Conservation (phyloP, 148 eudicot species). For the Heliamphora exappendiculata region DNA sequence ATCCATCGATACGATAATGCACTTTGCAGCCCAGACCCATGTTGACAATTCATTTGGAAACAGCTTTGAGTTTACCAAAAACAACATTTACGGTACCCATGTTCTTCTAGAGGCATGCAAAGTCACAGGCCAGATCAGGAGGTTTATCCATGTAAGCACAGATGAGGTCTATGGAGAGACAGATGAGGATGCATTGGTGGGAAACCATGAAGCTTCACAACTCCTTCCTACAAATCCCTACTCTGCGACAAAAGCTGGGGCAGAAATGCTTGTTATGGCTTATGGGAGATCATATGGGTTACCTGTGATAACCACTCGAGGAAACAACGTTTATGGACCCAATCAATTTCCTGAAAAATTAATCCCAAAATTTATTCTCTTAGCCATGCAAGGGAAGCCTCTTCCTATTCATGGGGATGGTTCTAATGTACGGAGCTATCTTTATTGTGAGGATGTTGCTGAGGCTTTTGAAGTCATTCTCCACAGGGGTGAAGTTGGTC, state of each 20-base stretch:
- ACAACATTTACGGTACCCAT: slow-evolving; percentile 59
- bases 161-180: slow-evolving; percentile 70
- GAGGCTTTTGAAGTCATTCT: slow-evolving; percentile 70
- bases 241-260: slow-evolving; percentile 63
- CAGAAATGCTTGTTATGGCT: slow-evolving; percentile 71
- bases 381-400: slow-evolving; percentile 50
- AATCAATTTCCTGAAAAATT: slow-evolving; percentile 56
- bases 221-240: slow-evolving; percentile 58
- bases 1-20: slow-evolving; percentile 61
- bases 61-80: slow-evolving; percentile 65
- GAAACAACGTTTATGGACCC: slow-evolving; percentile 62
- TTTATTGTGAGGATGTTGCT: slow-evolving; percentile 68
- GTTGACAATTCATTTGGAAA: slow-evolving; percentile 61
- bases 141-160: slow-evolving; percentile 63
- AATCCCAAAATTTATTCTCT: slow-evolving; percentile 54
- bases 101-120: slow-evolving; percentile 61
- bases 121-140: slow-evolving; percentile 56
- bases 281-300: slow-evolving; percentile 60
- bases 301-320: slow-evolving; percentile 62
- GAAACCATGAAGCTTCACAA: slow-evolving; percentile 67
- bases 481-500: slow-evolving; percentile 70
- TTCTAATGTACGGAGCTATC: slow-evolving; percentile 58
- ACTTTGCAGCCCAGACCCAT: slow-evolving; percentile 64
- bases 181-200: slow-evolving; percentile 67
- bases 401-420: slow-evolving; percentile 69